Base-by-base conservation (phyloP, 768 basidiomycete species). In the Boletus rex-veris region DNA sequence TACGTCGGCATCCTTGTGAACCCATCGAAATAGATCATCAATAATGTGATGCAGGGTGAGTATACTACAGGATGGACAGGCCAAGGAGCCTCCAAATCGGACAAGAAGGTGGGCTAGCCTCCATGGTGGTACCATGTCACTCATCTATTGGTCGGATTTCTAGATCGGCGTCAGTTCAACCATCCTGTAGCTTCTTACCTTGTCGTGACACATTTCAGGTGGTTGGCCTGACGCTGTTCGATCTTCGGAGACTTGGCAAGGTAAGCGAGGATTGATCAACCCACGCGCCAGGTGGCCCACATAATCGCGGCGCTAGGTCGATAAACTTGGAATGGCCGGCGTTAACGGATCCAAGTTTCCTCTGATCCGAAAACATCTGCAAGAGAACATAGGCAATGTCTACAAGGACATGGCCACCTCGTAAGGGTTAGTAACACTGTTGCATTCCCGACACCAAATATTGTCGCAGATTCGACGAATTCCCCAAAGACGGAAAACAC, bases 21-120 rank as follows among this genome's bases (percentile, higher is more conserved):
- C 31, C 18, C 12, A 16, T 15, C 24, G 10, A 16, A 43, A 19
- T 24, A 21, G 33, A 52, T 53, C 39, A 39, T 48, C 48, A 35
- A 36, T 37, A 19, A 53, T 35, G 31, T 35, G 19, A 36, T 24
- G 4, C 49, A 82, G 84, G 90, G 90, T 40, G 91, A 95, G 75
- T 96, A 96, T 69, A 96, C 93, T 57, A 96, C 93, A 48, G 93
- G 94, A 68, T 96, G 90, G 90, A 92, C 90, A 10, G 85, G 84
- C 12, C 83, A 88, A 36, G 93, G 93, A n/a, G 91, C 90, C 40
- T 95, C 92, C 15, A 91, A 86, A 65, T 95, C 92, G 6, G 94
- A 96, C 74, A 96, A 96, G 75, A 97, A 93, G 80, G 91, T 88
- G 52, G 50, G 75, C 52, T 12, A 16, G 12, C 28, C 38, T 50